Conservation (phyloP, 495 filamentous ascomycete genomes). For the Aeminium ludgeri region DNA sequence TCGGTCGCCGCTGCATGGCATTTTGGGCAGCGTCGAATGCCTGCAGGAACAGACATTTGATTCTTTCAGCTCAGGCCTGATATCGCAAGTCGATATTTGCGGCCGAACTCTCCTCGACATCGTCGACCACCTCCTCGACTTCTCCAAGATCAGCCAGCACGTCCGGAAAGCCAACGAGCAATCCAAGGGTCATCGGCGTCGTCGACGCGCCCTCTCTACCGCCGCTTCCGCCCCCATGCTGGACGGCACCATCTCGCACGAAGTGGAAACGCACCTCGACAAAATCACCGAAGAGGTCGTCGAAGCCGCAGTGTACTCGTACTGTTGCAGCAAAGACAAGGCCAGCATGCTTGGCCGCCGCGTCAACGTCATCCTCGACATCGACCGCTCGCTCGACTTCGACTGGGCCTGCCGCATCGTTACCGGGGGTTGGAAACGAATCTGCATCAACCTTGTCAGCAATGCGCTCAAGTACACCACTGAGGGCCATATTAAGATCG, state of each 20-base stretch:
- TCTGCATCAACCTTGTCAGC: constrained; percentile 22
- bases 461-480: constrained; percentile 26
- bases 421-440: constrained; percentile 9
- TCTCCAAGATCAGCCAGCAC: constrained; percentile 16
- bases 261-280: constrained; percentile 3
- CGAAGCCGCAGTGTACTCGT: constrained; percentile 7
- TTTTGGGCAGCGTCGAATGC: constrained; percentile 18
- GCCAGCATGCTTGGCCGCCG: constrained; percentile 3
- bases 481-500: constrained; percentile 16
- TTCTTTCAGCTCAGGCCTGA: constrained; percentile 14
- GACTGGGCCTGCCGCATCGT: neutral
- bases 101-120: constrained; percentile 21
- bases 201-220: neutral
- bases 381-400: neutral
- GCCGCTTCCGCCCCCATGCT: neutral
- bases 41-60: constrained; percentile 17
- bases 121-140: constrained; percentile 20
- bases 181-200: neutral
- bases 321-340: constrained; percentile 1
- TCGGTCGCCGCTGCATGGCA: constrained; percentile 17
- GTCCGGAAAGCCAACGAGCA: neutral
- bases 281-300: constrained; percentile 9
- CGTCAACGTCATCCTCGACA: constrained; percentile 7
- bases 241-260: neutral
- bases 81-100: constrained; percentile 18